phyloP scores from a whole-genome alignment of 345 rosid genomes.

The Eucalyptus fibrosa region DNA sequence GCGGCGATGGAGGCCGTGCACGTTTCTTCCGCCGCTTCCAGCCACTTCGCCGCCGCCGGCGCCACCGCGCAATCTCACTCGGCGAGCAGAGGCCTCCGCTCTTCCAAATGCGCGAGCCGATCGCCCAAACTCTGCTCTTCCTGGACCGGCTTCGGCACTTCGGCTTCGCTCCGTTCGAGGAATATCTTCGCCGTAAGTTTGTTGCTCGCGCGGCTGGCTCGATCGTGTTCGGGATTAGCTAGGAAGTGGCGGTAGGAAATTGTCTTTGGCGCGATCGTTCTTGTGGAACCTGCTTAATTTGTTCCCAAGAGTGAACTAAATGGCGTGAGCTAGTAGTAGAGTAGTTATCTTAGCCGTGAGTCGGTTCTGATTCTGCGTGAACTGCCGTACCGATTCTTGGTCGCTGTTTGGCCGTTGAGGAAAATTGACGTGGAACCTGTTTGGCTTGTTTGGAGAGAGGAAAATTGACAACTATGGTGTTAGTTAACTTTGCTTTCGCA shows the following conservation, averaged over 20 bases:
- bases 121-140: slow-evolving; percentile 18
- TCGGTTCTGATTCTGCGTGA: background rate
- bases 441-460: background rate
- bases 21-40: slow-evolving; percentile 28
- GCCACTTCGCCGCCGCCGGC: slow-evolving; percentile 26
- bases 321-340: background rate
- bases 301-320: background rate
- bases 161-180: slow-evolving; percentile 37
- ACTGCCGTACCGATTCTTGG: background rate
- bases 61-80: slow-evolving; percentile 7
- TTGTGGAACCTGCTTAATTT: background rate
- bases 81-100: background rate
- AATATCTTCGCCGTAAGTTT: slow-evolving; percentile 46
- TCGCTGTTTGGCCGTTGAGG: background rate
- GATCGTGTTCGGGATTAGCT: background rate
- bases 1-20: slow-evolving; percentile 45
- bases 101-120: slow-evolving; percentile 4
- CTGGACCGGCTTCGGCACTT: slow-evolving; percentile 20
- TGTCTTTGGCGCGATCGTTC: background rate
- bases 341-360: background rate
- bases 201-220: background rate
- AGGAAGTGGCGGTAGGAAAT: background rate
- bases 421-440: background rate
- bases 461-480: background rate
- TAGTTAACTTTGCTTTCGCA: background rate